Conservation (phyloP, 2,329 filamentous ascomycete species). For the Epichloe elymi region DNA sequence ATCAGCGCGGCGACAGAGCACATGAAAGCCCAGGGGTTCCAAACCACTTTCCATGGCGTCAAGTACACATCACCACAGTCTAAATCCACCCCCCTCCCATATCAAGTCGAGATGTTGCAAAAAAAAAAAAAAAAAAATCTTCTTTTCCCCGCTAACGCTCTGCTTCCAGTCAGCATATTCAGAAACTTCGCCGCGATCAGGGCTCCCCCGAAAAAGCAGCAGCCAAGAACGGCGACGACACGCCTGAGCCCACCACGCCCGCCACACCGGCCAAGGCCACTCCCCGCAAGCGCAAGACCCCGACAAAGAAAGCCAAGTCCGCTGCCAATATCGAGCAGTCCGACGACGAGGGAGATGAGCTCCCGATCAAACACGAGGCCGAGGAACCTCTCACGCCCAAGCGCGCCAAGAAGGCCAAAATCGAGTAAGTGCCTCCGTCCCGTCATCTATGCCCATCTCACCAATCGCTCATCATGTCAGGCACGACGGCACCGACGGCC, state of each 20-base stretch:
- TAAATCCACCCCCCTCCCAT: neutral
- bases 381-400: neutral
- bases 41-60: slow-evolving; percentile 26
- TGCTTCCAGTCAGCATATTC: slow-evolving; percentile 29
- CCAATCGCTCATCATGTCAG: no score
- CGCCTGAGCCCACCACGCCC: neutral
- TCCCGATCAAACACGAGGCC: neutral
- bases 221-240: slow-evolving; percentile 5
- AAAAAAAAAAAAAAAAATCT: no score
- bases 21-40: slow-evolving; percentile 23
- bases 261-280: slow-evolving; percentile 8
- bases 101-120: neutral
- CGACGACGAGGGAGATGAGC: slow-evolving; percentile 6
- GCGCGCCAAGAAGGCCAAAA: slow-evolving; percentile 12
- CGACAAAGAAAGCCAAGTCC: slow-evolving; percentile 14
- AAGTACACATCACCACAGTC: slow-evolving; percentile 18
- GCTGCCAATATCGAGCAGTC: slow-evolving; percentile 11
- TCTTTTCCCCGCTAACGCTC: neutral
- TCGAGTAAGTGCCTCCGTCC: neutral
- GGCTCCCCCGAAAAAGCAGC: slow-evolving; percentile 11
- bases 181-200: slow-evolving; percentile 29
- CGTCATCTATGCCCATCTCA: no score
- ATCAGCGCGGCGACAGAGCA: slow-evolving; percentile 19
- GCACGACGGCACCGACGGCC: no score
- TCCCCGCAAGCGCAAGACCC: slow-evolving; percentile 19